Evolutionary conservation across 148 eudicot species (phyloP), one percentile per base, ranked within the genome.

Genomic region (Vaccinium myrtillus): DNA sequence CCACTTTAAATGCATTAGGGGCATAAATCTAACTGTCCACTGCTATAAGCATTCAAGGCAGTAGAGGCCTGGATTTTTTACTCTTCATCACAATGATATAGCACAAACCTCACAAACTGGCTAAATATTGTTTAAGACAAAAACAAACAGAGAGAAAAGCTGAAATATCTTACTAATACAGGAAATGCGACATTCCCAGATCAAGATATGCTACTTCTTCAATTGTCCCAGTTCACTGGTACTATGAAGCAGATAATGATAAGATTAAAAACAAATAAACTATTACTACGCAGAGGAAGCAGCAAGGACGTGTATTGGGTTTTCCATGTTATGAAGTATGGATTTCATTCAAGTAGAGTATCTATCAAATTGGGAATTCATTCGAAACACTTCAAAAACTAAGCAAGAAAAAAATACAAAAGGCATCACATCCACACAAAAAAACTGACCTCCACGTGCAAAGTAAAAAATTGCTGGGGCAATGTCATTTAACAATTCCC

Each of bases 371-470:
- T 23, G 30, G 71, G 32, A 65, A 23, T 23, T 10, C 71, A 65
- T 8, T 50, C 21, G 1, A 48, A 27, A 8, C 32, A 14, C 56
- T 77, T 7, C 13, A 55, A 39, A 86, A 36, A 86, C 25, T 73
- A 79, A 83, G 86, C 77, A 79, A 67, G 54, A 71, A 78, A 56
- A 51, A 73, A 79, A 74, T 59, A 69, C 63, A 87, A 43, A 19
- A 83, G 78, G 77, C 78, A 87, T 23, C 77, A 77, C 82, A 85
- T 27, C 76, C 18, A 14, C 39, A 30, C 73, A 16, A 39, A 78
- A 61, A 61, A 43, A 36, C 83, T 83, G 81, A 85, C 87, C 84
- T 81, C 49, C 25, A 27, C 19, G 51, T 63, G 58, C 43, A 85
- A 74, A 74, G 11, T 39, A 81, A 54, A 39, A 36, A 43, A 36